Conservation (phyloP, 1,139 yeast species). For the Wickerhamomyces sp. region DNA sequence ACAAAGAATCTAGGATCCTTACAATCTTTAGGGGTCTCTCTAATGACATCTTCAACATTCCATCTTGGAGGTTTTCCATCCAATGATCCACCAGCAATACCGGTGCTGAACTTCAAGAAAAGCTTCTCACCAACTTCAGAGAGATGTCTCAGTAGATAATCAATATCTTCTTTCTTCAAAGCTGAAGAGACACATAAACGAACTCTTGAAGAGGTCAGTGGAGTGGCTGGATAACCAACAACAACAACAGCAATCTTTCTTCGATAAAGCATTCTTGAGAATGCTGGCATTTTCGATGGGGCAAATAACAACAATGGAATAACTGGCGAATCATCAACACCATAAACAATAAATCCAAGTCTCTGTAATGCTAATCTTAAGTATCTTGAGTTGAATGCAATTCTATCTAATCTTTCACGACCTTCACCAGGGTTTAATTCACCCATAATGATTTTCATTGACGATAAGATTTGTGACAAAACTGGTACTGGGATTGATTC, state of each 20-base stretch:
- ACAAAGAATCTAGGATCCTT: slow-evolving; percentile 37
- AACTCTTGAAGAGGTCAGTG: slow-evolving; percentile 82
- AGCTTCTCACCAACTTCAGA: slow-evolving; percentile 77
- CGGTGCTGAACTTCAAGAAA: slow-evolving; percentile 73
- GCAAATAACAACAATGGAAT: slow-evolving; percentile 82
- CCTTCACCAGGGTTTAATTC: slow-evolving; percentile 92
- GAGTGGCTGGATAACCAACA: slow-evolving; percentile 98
- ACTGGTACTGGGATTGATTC: slow-evolving; percentile 92
- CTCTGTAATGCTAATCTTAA: slow-evolving; percentile 84
- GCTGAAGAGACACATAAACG: slow-evolving; percentile 92
- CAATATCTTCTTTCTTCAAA: slow-evolving; percentile 89
- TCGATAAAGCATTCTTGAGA: slow-evolving; percentile 75
- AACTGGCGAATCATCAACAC: slow-evolving; percentile 96
- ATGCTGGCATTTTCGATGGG: slow-evolving; percentile 93
- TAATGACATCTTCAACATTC: slow-evolving; percentile 72
- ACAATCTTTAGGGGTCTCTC: slow-evolving; percentile 69
- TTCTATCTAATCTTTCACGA: slow-evolving; percentile 79
- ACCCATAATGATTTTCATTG: slow-evolving; percentile 76
- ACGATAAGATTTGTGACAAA: slow-evolving; percentile 78
- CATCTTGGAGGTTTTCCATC: slow-evolving; percentile 67
- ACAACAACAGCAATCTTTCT: slow-evolving; percentile 89
- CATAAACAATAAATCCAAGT: slow-evolving; percentile 89
- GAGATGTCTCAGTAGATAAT: slow-evolving; percentile 65
- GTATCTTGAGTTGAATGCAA: slow-evolving; percentile 93
- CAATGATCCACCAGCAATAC: slow-evolving; percentile 61